phyloP scores from a whole-genome alignment of 352 stramenopile species.

The Globisporangium polare region DNA sequence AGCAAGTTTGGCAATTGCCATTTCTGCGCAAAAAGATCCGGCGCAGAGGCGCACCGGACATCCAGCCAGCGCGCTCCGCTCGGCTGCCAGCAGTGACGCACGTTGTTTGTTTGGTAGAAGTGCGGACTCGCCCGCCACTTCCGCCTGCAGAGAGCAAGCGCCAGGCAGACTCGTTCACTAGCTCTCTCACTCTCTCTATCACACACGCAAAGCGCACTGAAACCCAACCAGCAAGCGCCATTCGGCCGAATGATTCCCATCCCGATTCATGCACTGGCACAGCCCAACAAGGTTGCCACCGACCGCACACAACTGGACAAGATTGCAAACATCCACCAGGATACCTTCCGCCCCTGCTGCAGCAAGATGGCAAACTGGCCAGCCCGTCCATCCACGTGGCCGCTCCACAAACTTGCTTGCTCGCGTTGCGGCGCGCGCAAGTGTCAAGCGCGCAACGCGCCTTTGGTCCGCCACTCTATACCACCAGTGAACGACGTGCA shows the following conservation, averaged over 20 bases:
- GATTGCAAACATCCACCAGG: constrained; percentile 6
- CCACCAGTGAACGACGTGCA: constrained; percentile 6
- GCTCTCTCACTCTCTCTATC: background rate
- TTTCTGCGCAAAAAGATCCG: constrained; percentile 8
- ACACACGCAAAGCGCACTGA: background rate
- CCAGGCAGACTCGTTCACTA: background rate
- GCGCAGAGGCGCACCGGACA: constrained; percentile 1
- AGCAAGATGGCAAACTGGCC: background rate
- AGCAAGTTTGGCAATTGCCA: background rate
- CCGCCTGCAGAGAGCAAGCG: constrained; percentile 3
- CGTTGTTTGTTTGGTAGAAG: background rate
- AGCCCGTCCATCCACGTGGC: background rate
- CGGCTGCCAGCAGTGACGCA: background rate
- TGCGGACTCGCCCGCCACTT: constrained; percentile 1
- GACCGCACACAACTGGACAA: constrained; percentile 2
- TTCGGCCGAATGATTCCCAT: background rate
- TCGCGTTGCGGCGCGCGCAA: background rate
- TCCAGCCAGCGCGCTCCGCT: background rate
- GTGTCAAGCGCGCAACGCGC: background rate
- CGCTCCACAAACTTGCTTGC: background rate
- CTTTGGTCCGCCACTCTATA: constrained; percentile 10
- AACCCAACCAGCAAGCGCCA: background rate
- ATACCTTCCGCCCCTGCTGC: constrained; percentile 3
- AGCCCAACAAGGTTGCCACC: background rate
- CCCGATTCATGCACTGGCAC: background rate